Evolutionary conservation across 163 green algal species (phyloP).

Genomic region (Scenedesmus sp.): DNA sequence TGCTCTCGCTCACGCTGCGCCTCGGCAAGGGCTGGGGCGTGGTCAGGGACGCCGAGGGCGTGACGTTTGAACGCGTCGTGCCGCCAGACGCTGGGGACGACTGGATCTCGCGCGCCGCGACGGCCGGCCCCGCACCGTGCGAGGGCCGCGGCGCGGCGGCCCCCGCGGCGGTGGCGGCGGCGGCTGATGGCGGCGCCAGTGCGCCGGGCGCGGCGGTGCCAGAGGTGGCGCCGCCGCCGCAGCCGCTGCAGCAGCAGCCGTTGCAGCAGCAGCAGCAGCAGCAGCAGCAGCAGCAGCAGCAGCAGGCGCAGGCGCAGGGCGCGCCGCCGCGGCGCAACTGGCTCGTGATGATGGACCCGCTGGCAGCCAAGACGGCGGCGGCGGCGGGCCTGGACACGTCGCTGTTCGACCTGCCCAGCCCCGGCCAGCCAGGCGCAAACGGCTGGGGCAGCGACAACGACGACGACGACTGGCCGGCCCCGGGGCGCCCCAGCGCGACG

Average conservation of each 20-base stretch:
- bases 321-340: background rate
- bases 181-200: background rate
- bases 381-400: conserved; percentile 26
- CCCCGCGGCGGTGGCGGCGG: background rate
- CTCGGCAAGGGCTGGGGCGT: conserved; percentile 17
- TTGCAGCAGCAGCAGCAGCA: background rate
- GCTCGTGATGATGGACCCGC: conserved; percentile 29
- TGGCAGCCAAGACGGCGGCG: conserved; percentile 21
- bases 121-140: too few relatives aligned
- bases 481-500: too few relatives aligned
- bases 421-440: too few relatives aligned
- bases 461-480: too few relatives aligned
- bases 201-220: too few relatives aligned
- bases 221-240: background rate
- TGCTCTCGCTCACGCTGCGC: conserved; percentile 6
- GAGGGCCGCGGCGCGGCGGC: too few relatives aligned
- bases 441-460: too few relatives aligned
- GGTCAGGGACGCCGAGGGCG: background rate
- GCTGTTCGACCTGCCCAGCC: conserved; percentile 10
- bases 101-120: too few relatives aligned
- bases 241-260: conserved; percentile 16
- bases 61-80: conserved; percentile 35
- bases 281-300: conserved; percentile 16
- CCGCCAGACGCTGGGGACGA: too few relatives aligned
- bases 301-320: background rate